Base-by-base conservation (phyloP, 208 protist genomes). In the Acanthamoeba castellanii region DNA sequence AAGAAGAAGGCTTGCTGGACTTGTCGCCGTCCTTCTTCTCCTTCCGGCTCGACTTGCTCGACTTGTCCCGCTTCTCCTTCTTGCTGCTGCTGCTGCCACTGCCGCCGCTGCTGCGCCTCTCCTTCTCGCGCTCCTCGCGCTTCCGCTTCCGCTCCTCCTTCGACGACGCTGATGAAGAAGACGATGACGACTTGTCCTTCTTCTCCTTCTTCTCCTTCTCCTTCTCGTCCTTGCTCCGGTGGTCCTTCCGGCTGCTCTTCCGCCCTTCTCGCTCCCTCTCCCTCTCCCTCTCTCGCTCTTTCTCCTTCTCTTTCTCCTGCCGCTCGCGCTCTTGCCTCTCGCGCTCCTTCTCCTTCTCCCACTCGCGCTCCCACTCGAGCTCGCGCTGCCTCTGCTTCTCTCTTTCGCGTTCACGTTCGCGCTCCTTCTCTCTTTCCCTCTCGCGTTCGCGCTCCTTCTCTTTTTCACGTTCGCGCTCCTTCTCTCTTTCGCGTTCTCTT, bases 121-220 rank as follows among this genome's bases (percentile, higher is more conserved):
- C 16, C 42, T 85, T 52, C 76, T 85, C 27, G 20, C 37, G n/a
- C 72, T 85, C 47, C n/a, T 74, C 66, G 30, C 66, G 66, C 66
- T 74, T 74, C 66, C 66, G 66, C 76, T 85, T 85, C 76, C 47
- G 14, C 37, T 85, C 47, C 42, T 37, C 47, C 76, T 85, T 85
- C 37, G 20, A 59, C 25, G 9, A 22, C 76, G 30, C 5, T 2
- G 42, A 47, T 47, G 42, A 47, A 47, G 42, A 47, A 47, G 42
- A 47, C 42, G 42, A 47, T 47, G 42, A 47, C 42, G 14, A 11
- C 76, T 85, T 52, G 45, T 25, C 42, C 25, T 32, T 32, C 11
- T 52, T 57, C n/a, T 85, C 47, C 37, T 85, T 85, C 32, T n/a
- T 85, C 3, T 30, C 16, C 45, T 85, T 52, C 76, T 59, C 37